Percentiles rank a stretch among this genome's conserved stretches.
These are phyloP conservation scores for Paradendryphiella salina DNA, from an alignment of 2,329 filamentous ascomycete species.

Conservation along the genomic window DNA sequence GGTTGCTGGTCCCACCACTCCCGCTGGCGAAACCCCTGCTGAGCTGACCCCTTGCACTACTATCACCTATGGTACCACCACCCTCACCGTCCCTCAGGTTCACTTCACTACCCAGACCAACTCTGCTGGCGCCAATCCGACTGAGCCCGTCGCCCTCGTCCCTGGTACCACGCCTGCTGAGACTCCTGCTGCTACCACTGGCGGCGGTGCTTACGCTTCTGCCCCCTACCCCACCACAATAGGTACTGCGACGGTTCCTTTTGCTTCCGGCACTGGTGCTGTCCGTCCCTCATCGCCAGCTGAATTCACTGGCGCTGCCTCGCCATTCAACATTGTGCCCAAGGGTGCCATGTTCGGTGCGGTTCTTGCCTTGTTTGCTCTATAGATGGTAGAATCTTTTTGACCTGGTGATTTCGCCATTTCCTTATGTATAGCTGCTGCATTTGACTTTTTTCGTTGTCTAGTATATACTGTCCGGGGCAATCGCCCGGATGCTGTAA, in stretches of 20 bases:
- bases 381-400: conserved; percentile 27
- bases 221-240: conserved; percentile 34
- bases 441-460: not conserved
- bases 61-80: conserved; percentile 49
- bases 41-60: conserved; percentile 39
- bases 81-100: conserved; percentile 53
- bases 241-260: conserved; percentile 15
- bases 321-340: conserved; percentile 27
- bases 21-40: conserved; percentile 9
- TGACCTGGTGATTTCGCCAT: not conserved
- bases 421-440: conserved; percentile 3
- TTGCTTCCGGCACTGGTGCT: conserved; percentile 33
- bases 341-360: conserved; percentile 35
- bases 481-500: not conserved
- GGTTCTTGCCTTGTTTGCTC: conserved; percentile 39
- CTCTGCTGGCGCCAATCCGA: conserved; percentile 32
- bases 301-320: conserved; percentile 44
- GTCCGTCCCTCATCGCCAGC: conserved; percentile 24
- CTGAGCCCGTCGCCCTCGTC: conserved; percentile 43
- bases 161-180: conserved; percentile 40
- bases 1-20: not conserved
- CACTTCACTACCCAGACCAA: conserved; percentile 48
- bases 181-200: conserved; percentile 29
- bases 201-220: conserved; percentile 13
- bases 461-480: not conserved